A percentile compares a stretch with the other conserved stretches of the same genome.
These are phyloP conservation scores for Globisporangium middletonii DNA, from an alignment of 352 stramenopile genomes.

Conservation along the genomic window DNA sequence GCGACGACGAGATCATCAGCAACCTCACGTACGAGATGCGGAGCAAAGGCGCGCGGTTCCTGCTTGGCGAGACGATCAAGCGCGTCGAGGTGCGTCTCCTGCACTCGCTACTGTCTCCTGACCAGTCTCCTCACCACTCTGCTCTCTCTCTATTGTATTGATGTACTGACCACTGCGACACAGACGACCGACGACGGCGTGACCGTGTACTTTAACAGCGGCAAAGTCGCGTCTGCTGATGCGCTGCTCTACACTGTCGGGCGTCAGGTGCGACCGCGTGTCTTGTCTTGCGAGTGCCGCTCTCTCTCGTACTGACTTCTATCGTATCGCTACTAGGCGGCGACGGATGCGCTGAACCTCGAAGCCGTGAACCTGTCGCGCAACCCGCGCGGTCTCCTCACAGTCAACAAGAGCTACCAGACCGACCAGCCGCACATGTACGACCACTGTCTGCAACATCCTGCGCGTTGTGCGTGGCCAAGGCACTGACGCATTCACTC, in stretches of 20 bases:
- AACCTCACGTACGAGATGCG: constrained; percentile 89
- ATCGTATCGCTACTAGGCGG: constrained; percentile 20
- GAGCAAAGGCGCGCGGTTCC: constrained; percentile 81
- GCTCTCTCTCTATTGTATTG: no score
- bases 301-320: not conserved
- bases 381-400: constrained; percentile 77
- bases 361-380: constrained; percentile 71
- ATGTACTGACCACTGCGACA: not conserved
- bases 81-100: constrained; percentile 41
- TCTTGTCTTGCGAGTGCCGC: not conserved
- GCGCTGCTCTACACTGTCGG: constrained; percentile 78
- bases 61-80: constrained; percentile 76
- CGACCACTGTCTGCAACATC: constrained; percentile 1
- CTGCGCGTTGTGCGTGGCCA: not conserved
- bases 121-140: not conserved
- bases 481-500: not conserved
- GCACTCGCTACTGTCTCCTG: not conserved
- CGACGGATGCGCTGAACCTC: constrained; percentile 77
- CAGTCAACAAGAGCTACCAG: constrained; percentile 87
- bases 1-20: constrained; percentile 81
- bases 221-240: constrained; percentile 67
- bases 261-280: constrained; percentile 31
- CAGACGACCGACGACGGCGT: constrained; percentile 51
- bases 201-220: constrained; percentile 68
- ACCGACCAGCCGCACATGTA: constrained; percentile 79